phyloP scores from a whole-genome alignment of 2,329 filamentous ascomycete genomes.

The Pseudogymnoascus verrucosus region DNA sequence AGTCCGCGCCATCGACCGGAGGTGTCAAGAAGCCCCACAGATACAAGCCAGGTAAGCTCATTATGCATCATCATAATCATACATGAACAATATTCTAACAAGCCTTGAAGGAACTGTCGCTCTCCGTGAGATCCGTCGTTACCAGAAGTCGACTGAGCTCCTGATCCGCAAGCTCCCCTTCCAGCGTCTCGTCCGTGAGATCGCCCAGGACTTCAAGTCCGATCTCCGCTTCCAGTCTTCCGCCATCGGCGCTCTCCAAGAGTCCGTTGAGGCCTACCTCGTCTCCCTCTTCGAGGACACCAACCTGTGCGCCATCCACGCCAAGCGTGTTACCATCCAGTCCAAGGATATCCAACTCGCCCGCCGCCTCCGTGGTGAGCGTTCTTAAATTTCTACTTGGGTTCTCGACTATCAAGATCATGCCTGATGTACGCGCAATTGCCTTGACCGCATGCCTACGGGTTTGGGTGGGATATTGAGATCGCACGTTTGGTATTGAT shows the following conservation, averaged over 20 bases:
- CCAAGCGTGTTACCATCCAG: constrained; percentile 98
- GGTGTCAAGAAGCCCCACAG: constrained; percentile 95
- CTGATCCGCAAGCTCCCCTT: constrained; percentile 96
- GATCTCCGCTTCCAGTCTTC: constrained; percentile 97
- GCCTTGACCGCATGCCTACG: constrained; percentile 10
- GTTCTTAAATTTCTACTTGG: constrained; percentile 53
- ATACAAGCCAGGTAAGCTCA: constrained; percentile 65
- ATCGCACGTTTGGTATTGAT: constrained; percentile 5
- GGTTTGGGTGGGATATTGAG: constrained; percentile 2
- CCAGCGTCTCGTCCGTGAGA: constrained; percentile 95
- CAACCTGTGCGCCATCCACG: constrained; percentile 97
- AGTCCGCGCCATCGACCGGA: constrained; percentile 93
- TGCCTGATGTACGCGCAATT: constrained; percentile 13
- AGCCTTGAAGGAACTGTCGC: constrained; percentile 66
- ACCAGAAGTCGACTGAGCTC: constrained; percentile 95
- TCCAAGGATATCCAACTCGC: constrained; percentile 94
- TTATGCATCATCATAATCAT: not conserved
- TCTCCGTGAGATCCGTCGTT: constrained; percentile 96
- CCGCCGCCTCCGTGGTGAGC: constrained; percentile 88
- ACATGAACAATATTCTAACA: constrained; percentile 21
- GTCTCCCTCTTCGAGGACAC: constrained; percentile 98
- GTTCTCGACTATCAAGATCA: constrained; percentile 11
- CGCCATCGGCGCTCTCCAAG: constrained; percentile 93
- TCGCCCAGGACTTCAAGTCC: constrained; percentile 91
- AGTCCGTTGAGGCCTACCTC: constrained; percentile 97